A percentile compares a stretch with the other conserved stretches of the same genome.
Evolutionary conservation across 371 early-diverging fungal species (phyloP).

Genomic region (Parasitella parasitica): DNA sequence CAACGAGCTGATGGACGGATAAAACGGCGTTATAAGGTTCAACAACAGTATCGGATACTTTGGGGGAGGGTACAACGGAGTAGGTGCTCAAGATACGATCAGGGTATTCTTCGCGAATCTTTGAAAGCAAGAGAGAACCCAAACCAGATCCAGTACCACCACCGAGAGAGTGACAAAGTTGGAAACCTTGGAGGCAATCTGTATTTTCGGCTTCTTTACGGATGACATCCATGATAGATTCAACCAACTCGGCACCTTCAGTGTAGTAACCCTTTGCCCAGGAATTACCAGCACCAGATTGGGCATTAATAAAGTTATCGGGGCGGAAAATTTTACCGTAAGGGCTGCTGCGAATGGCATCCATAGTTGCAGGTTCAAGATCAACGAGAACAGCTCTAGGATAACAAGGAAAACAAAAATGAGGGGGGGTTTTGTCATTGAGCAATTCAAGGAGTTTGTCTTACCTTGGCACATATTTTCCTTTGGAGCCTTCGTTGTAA

Average conservation of each 20-base stretch:
- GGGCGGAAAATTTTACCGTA: conserved; percentile 82
- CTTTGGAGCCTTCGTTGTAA: conserved; percentile 91
- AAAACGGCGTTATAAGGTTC: conserved; percentile 93
- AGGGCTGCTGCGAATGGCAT: conserved; percentile 78
- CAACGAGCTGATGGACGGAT: conserved; percentile 85
- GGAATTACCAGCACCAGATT: conserved; percentile 90
- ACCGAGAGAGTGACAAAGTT: conserved; percentile 86
- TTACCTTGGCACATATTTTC: conserved; percentile 82
- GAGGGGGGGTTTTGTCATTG: not conserved
- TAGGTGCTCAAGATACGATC: conserved; percentile 93
- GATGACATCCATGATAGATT: conserved; percentile 79
- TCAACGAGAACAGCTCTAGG: conserved; percentile 96
- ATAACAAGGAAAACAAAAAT: not conserved
- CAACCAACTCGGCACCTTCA: conserved; percentile 89
- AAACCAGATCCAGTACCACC: conserved; percentile 92
- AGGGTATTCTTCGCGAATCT: conserved; percentile 92
- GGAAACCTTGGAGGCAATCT: conserved; percentile 91
- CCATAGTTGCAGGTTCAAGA: conserved; percentile 99
- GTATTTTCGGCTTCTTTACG: conserved; percentile 85
- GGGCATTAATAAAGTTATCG: conserved; percentile 85
- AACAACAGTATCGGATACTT: conserved; percentile 87
- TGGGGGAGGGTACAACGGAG: conserved; percentile 95
- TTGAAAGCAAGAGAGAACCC: conserved; percentile 85
- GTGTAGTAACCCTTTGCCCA: conserved; percentile 96
- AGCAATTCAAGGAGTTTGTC: not conserved